phyloP scores from a whole-genome alignment of 225 moss, liverwort and hornwort genomes.

The Polytrichum formosum region DNA sequence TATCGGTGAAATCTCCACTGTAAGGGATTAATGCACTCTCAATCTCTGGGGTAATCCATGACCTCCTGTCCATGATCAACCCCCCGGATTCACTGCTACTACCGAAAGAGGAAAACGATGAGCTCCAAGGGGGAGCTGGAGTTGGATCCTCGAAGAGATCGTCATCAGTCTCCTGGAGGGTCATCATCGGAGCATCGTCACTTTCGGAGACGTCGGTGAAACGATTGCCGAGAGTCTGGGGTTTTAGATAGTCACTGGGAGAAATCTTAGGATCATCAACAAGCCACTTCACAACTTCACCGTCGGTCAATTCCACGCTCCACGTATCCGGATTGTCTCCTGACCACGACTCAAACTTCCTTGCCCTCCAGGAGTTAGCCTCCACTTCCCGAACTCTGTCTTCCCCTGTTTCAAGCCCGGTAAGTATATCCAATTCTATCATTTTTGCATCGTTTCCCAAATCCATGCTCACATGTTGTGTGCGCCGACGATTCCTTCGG shows the following conservation, averaged over 20 bases:
- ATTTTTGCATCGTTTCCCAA: constrained; percentile 4
- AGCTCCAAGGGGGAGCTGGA: constrained; percentile 14
- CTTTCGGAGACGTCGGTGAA: constrained; percentile 5
- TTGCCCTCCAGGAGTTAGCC: background rate
- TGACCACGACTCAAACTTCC: constrained; percentile 6
- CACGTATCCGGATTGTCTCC: constrained; percentile 6
- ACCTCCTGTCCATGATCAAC: constrained; percentile 7
- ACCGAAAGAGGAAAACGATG: constrained; percentile 14
- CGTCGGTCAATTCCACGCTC: constrained; percentile 19
- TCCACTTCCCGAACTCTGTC: background rate
- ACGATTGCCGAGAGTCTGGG: background rate
- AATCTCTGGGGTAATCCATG: background rate
- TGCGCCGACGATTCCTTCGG: constrained; percentile 1
- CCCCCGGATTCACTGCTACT: constrained; percentile 5
- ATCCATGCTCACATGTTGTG: constrained; percentile 11
- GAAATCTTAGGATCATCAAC: constrained; percentile 4
- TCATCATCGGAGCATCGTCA: constrained; percentile 9
- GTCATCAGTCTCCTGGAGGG: background rate
- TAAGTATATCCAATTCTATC: constrained; percentile 8
- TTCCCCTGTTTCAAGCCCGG: constrained; percentile 4
- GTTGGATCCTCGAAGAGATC: constrained; percentile 10
- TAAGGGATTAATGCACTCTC: constrained; percentile 5
- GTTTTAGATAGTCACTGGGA: background rate
- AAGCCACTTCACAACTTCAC: constrained; percentile 18
- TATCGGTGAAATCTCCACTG: constrained; percentile 5